A percentile compares a stretch with the other conserved stretches of the same genome.
Evolutionary conservation across 352 stramenopile genomes (phyloP).

Genomic region (Globisporangium cederbergense): DNA sequence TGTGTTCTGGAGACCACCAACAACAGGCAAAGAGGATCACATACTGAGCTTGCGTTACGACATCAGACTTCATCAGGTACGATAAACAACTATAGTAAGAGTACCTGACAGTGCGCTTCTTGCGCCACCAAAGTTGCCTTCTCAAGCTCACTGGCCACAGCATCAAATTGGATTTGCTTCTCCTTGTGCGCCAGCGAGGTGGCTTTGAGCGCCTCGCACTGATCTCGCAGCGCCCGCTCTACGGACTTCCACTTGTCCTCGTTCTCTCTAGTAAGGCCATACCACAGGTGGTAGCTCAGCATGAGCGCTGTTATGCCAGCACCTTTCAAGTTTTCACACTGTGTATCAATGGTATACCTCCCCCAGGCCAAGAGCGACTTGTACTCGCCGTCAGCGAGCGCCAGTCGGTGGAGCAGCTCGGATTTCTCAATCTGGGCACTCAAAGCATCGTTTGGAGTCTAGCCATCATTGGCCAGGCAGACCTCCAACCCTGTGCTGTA

Average conservation of each 20-base stretch:
- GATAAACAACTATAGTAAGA: no score
- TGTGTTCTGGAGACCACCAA: slow-evolving; percentile 20
- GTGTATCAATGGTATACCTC: slow-evolving; percentile 18
- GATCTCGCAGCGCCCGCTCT: slow-evolving; percentile 31
- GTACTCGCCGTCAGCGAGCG: slow-evolving; percentile 30
- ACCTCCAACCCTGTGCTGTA: no score
- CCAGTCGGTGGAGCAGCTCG: slow-evolving; percentile 29
- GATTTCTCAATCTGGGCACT: slow-evolving; percentile 11
- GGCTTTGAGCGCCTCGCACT: slow-evolving; percentile 41
- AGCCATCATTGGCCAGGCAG: no score
- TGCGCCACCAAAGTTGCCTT: slow-evolving; percentile 15
- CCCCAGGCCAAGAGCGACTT: slow-evolving; percentile 30
- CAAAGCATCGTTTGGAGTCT: no score
- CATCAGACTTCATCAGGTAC: background rate
- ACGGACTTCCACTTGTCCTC: slow-evolving; percentile 35
- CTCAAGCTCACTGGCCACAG: slow-evolving; percentile 20
- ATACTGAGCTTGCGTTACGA: background rate
- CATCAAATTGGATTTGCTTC: slow-evolving; percentile 24
- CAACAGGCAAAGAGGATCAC: background rate
- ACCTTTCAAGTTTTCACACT: background rate
- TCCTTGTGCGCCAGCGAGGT: slow-evolving; percentile 22
- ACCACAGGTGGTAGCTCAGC: slow-evolving; percentile 8
- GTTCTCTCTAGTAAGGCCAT: slow-evolving; percentile 27
- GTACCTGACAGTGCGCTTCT: slow-evolving; percentile 28
- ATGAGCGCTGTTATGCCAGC: background rate